Base-by-base conservation (phyloP, 768 basidiomycete species). In the Austroboletus eburneus region DNA sequence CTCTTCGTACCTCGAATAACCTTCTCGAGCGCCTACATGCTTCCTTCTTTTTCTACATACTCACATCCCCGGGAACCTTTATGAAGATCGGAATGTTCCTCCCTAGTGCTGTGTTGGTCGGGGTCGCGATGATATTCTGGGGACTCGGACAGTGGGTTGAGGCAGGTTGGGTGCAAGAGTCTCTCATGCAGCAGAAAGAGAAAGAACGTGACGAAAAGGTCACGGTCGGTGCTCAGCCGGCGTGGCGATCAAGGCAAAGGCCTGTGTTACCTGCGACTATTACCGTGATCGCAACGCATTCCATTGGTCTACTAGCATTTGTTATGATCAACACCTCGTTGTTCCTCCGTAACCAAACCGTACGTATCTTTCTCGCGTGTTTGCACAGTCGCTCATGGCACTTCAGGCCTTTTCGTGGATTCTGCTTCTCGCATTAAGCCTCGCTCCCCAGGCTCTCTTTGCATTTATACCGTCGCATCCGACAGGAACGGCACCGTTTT, bases 31-130 rank as follows among this genome's bases (percentile, higher is more conserved):
- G 96, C 14, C 80, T 98, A 18, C 96, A 99, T 64, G 94, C 94
- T 2, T 98, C 95, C 0, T 94, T 95, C 69, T 97, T 98, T 73
- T 93, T 98, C 71, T 98, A 94, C 69, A 73, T 98, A 50, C 56
- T 69, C 18, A 61, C 66, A 12, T 67, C 71, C 32, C 74, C 81
- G 1, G 71, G 68, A 5, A 76, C 74, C 2, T 96, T 95, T 69
- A 77, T 91, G 56, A 89, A 94, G 62, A 91, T 98, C 23, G 94
- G 93, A 3, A 80, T 74, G 57, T 99, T 91, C 66, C 75, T 99
- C 7, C 94, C 95, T 0, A 90, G 89, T 45, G 89, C 81, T 1
- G 76, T 98, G 30, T 63, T 97, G 3, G 76, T 96, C 45, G 88
- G 90, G 30, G 77, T 89, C 12, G 86, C 84, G 1, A 78, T 96